These are phyloP conservation scores for Xerocomus nothofagi DNA, from an alignment of 1,284 basidiomycete genomes.

Conservation along the genomic window DNA sequence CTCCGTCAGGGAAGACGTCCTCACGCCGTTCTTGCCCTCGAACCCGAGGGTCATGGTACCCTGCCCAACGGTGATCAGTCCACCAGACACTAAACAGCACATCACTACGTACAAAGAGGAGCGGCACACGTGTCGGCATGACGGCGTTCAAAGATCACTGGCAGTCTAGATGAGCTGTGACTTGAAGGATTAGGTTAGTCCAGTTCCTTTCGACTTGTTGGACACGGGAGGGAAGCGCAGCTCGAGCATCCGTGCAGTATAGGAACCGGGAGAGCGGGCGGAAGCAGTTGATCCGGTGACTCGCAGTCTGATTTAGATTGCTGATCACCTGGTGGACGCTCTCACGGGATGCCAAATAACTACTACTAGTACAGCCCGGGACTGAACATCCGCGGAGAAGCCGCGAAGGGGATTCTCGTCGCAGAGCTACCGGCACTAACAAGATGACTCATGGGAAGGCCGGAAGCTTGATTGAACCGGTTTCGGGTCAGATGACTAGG, in stretches of 20 bases:
- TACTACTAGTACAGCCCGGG: too few species aligned
- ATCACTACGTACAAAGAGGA: slow-evolving; percentile 37
- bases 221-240: neutral
- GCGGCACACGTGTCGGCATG: slow-evolving; percentile 38
- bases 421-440: too few species aligned
- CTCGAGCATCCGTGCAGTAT: neutral
- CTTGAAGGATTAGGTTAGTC: neutral
- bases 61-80: slow-evolving; percentile 25
- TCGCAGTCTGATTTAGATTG: neutral
- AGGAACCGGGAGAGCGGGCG: neutral
- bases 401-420: too few species aligned
- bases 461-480: too few species aligned
- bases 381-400: too few species aligned
- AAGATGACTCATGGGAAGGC: too few species aligned
- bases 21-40: slow-evolving; percentile 43
- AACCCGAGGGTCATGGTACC: slow-evolving; percentile 53
- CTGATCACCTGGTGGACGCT: too few species aligned
- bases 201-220: neutral
- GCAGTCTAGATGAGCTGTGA: neutral
- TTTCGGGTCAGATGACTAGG: too few species aligned
- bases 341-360: too few species aligned
- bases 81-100: neutral
- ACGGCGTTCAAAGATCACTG: neutral
- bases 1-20: slow-evolving; percentile 38
- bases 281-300: neutral